Evolutionary conservation across 768 basidiomycete genomes (phyloP).

Genomic region (Stropharia rugosoannulata): DNA sequence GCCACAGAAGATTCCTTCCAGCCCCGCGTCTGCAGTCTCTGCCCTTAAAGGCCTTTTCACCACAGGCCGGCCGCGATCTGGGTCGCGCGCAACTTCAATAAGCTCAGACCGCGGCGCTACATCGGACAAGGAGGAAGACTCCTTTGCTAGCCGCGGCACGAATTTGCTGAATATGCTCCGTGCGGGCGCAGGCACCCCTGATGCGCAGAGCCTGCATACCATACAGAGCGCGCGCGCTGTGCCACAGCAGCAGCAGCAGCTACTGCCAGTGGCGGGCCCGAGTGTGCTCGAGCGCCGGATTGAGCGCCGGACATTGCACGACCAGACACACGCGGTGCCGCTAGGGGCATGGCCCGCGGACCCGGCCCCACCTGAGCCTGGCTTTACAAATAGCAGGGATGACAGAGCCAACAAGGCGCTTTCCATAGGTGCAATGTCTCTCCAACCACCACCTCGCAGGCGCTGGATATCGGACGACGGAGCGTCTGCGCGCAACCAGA

Average conservation of each 20-base stretch:
- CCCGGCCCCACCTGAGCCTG: too few species aligned
- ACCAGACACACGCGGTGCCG: not conserved
- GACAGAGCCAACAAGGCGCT: conserved; percentile 28
- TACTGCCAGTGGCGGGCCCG: not conserved
- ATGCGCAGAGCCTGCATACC: conserved; percentile 23
- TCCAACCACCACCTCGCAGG: conserved; percentile 52
- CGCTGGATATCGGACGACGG: conserved; percentile 39
- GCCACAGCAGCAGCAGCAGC: conserved; percentile 20
- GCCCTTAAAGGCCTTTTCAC: conserved; percentile 62
- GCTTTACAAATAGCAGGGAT: too few species aligned
- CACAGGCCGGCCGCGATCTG: conserved; percentile 51
- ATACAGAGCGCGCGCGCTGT: conserved; percentile 27
- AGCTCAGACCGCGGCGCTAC: conserved; percentile 28
- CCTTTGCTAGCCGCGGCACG: conserved; percentile 54
- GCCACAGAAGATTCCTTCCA: conserved; percentile 28
- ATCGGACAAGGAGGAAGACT: conserved; percentile 42
- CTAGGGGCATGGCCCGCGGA: not conserved
- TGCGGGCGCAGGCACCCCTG: conserved; percentile 36
- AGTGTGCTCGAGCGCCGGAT: conserved; percentile 26
- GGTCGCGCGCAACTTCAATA: conserved; percentile 49
- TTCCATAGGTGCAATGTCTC: conserved; percentile 33
- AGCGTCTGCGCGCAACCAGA: conserved; percentile 10
- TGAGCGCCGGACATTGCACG: conserved; percentile 23
- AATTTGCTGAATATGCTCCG: conserved; percentile 54
- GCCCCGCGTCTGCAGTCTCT: conserved; percentile 55